phyloP scores from a whole-genome alignment of 495 filamentous ascomycete genomes.

The Friedmanniomyces endolithicus region DNA sequence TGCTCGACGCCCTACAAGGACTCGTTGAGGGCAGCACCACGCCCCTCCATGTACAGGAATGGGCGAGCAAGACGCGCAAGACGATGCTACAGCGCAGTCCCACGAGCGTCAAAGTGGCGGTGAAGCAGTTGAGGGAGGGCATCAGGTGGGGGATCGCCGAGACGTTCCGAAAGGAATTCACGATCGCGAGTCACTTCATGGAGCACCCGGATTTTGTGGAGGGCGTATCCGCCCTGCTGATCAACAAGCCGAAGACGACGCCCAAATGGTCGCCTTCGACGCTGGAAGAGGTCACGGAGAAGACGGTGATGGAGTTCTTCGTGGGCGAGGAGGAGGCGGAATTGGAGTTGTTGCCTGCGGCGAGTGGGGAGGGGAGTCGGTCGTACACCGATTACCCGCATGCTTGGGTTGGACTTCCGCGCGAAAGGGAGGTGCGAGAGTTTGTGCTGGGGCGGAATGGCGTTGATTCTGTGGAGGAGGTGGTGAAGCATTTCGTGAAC shows the following conservation, averaged over 20 bases:
- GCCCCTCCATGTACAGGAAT: conserved; percentile 28
- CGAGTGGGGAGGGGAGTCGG: conserved; percentile 34
- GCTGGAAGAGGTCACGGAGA: conserved; percentile 45
- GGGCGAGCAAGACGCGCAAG: conserved; percentile 62
- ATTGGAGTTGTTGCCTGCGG: conserved; percentile 54
- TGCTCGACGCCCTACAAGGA: conserved; percentile 11
- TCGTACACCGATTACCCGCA: conserved; percentile 42
- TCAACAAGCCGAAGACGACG: conserved; percentile 47
- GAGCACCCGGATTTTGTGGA: conserved; percentile 70
- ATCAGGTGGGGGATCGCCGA: conserved; percentile 61
- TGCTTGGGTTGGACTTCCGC: conserved; percentile 53
- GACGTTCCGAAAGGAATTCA: conserved; percentile 71
- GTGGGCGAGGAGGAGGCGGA: conserved; percentile 17
- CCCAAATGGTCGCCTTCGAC: conserved; percentile 61
- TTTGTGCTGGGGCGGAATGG: conserved; percentile 35
- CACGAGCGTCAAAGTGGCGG: conserved; percentile 67
- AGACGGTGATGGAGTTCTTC: conserved; percentile 51
- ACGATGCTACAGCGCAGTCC: conserved; percentile 66
- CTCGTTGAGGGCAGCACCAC: conserved; percentile 7
- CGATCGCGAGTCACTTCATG: conserved; percentile 77
- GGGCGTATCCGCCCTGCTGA: conserved; percentile 66
- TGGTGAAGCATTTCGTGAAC: conserved; percentile 40
- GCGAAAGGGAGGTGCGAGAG: conserved; percentile 53
- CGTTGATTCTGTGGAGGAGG: conserved; percentile 21
- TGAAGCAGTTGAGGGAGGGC: conserved; percentile 67